Base-by-base conservation (phyloP, 352 stramenopile genomes). In the Pythium folliculosum region DNA sequence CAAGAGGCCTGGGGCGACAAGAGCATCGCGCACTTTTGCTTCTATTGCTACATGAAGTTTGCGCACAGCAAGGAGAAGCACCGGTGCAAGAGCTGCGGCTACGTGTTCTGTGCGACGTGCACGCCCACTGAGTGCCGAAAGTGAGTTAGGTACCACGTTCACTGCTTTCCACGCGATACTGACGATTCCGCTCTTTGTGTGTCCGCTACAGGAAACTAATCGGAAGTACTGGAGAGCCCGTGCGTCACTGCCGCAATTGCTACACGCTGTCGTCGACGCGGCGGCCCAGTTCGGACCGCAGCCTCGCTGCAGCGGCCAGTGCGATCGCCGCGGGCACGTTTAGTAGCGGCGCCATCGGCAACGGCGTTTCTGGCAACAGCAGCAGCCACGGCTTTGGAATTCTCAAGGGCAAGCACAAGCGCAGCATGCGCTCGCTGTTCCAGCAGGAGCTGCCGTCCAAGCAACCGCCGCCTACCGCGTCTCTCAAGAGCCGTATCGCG, bases 1-100 rank as follows among this genome's bases (percentile, higher is more conserved):
- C 88, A 96, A 60, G 77, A 90, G 65, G 70, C 88, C n/a, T 90
- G 84, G 77, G 86, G 75, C 22, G 88, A 96, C 45, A 96, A 96
- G 65, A 82, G 64, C 55, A 77, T 67, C 30, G 76, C 88, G 3
- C 65, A 77, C 35, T 90, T 84, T 45, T 96, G 88, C 69, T 96
- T 94, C 62, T 69, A 87, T 44, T 96, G 88, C 56, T 81, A 94
- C 54, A 49, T 44, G 17, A 81, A 82, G 51, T 82, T 94, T 32
- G 45, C 49, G 0, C 55, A 65, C 19, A 79, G 67, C 22, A 92
- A 91, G 32, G 84, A 91, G 1, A 91, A 89, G 62, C 80, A 90
- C 51, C 82, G 84, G 0, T 96, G 88, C 70, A 92, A 92, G 63
- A 86, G 82, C 68, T 96, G 88, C 44, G 88, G 86, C 55, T 94